Base-by-base conservation (phyloP, 164 flowering plant genomes). In the Warburgia ugandensis region DNA sequence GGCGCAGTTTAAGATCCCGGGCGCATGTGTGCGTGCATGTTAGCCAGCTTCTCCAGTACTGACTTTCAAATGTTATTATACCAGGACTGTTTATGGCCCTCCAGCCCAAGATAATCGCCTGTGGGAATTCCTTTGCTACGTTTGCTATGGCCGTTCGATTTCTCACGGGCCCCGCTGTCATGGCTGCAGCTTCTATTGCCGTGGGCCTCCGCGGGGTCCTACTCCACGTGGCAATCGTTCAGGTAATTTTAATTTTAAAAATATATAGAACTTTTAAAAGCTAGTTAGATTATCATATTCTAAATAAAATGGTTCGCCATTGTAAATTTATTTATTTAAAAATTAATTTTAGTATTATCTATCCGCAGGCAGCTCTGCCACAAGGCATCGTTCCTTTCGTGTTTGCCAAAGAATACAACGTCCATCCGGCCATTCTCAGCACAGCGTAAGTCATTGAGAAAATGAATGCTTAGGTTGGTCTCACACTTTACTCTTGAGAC, bases 361-460 rank as follows among this genome's bases (percentile, higher is more conserved):
- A 22, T n/a, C 12, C 13, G 32, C 51, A 87, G 94, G 97, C 97
- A 2, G 92, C 97, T 12, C 79, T 88, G 48, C 94, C 97, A 4
- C 92, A 88, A 64, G 97, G 97, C 29, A 88, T 88, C 20, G 96
- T 88, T 12, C 94, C 96, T 0, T 83, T 86, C 58, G 95, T 86
- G 33, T 86, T 86, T 21, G 95, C 95, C 5, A 83, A 84, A 44
- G 96, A 88, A 50, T 88, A 88, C 68, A 88, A 88, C 31, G 85
- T 85, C 28, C 92, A 88, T 44, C 97, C 97, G 0, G 72, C 75
- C n/a, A 79, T 88, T 62, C 81, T 88, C 1, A 88, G 92, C 68
- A 88, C 94, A 1, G 89, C 56, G 94, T 85, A 65, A 72, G n/a
- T n/a, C n/a, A n/a, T n/a, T n/a, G n/a, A n/a, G n/a, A n/a, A n/a